Evolutionary conservation across 2,329 filamentous ascomycete species (phyloP).

Genomic region (Passalora sequoiae): DNA sequence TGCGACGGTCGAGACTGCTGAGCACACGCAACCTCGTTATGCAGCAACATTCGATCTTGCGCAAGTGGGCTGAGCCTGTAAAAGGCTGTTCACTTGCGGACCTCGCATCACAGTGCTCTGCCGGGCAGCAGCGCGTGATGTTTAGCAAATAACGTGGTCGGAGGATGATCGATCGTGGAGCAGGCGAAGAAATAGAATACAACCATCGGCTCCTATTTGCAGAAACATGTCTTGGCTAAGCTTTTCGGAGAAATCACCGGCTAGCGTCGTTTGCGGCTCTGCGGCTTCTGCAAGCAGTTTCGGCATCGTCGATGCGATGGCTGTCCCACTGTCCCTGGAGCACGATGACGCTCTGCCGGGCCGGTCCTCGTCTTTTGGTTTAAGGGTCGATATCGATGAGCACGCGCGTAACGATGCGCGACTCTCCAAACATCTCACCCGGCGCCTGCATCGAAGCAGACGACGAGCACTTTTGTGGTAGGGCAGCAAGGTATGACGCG

Average conservation of each 20-base stretch:
- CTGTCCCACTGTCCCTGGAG: not conserved
- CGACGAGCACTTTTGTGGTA: too few relatives aligned
- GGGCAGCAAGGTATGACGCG: not conserved
- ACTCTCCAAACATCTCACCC: not conserved
- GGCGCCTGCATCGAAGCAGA: not conserved
- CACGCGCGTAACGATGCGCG: not conserved
- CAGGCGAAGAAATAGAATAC: too few relatives aligned
- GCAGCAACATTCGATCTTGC: too few relatives aligned
- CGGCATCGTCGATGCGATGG: not conserved
- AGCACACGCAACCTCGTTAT: too few relatives aligned
- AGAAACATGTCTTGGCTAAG: not conserved
- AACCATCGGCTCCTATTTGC: not conserved
- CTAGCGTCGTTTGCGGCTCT: not conserved
- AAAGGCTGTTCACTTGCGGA: too few relatives aligned
- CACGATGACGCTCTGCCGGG: not conserved
- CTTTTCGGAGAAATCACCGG: not conserved
- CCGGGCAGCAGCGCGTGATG: not conserved
- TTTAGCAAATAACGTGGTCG: not conserved
- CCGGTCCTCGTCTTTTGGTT: not conserved
- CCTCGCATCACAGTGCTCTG: too few relatives aligned
- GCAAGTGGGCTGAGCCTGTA: too few relatives aligned
- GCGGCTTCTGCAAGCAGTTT: not conserved
- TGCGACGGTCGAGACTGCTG: too few relatives aligned
- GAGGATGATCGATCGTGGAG: not conserved
- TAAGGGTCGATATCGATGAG: not conserved